These are phyloP conservation scores for Daldinia eschscholtzii DNA, from an alignment of 2,329 filamentous ascomycete species.

Conservation along the genomic window DNA sequence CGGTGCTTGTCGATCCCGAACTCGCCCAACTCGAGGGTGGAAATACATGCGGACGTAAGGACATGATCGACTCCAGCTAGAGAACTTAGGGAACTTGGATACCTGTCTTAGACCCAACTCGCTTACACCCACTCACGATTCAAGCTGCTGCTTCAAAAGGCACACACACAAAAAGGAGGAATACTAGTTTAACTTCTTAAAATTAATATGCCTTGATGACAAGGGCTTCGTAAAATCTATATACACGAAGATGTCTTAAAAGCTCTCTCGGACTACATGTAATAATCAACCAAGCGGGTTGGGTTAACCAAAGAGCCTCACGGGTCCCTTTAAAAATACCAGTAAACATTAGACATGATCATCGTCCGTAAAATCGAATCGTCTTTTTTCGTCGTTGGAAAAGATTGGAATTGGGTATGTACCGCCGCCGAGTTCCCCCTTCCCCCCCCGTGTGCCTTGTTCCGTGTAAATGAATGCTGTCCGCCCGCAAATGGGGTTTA, in stretches of 20 bases:
- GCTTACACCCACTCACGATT: neutral
- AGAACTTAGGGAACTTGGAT: neutral
- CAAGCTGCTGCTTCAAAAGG: neutral
- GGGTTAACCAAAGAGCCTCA: slow-evolving; percentile 3
- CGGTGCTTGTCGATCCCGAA: neutral
- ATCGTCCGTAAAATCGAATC: slow-evolving; percentile 22
- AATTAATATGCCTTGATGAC: slow-evolving; percentile 28
- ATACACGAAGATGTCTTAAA: slow-evolving; percentile 35
- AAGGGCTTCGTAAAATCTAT: slow-evolving; percentile 35
- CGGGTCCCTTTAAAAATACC: slow-evolving; percentile 10
- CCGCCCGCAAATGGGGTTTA: slow-evolving; percentile 6
- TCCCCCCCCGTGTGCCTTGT: neutral
- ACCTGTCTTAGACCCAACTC: neutral
- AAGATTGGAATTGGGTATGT: slow-evolving; percentile 10
- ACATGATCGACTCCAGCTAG: neutral
- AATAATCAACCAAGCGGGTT: slow-evolving; percentile 6
- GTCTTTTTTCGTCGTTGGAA: slow-evolving; percentile 13
- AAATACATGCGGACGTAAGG: neutral
- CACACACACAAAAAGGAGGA: too few species aligned
- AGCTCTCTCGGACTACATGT: slow-evolving; percentile 18
- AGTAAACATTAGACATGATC: slow-evolving; percentile 28
- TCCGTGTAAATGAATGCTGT: slow-evolving; percentile 24
- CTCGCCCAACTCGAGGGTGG: neutral
- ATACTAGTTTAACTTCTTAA: slow-evolving; percentile 6
- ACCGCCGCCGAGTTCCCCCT: slow-evolving; percentile 11